phyloP scores from a whole-genome alignment of 129 eudicot species.

The Apium graveolens region DNA sequence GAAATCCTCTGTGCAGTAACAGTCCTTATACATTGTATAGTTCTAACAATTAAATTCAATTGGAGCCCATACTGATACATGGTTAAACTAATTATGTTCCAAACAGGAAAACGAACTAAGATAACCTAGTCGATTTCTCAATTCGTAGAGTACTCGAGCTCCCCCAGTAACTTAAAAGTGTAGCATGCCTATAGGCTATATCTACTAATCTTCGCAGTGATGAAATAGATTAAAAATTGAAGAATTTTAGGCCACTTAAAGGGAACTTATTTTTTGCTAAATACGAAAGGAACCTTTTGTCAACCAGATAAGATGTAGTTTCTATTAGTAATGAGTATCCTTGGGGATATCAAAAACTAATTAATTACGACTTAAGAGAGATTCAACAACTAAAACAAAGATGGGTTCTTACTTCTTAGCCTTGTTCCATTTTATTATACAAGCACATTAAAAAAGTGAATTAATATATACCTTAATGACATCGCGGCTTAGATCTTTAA shows the following conservation, averaged over 20 bases:
- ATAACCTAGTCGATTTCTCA: not conserved
- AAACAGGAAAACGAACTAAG: not conserved
- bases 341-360: not conserved
- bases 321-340: not conserved
- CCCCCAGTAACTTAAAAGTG: not conserved
- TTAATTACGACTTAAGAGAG: not conserved
- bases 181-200: not conserved
- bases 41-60: not conserved
- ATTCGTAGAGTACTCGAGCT: not conserved
- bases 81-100: not conserved
- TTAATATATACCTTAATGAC: conserved; percentile 5
- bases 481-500: conserved; percentile 10
- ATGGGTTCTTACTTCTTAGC: not conserved
- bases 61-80: not conserved
- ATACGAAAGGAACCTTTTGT: not conserved
- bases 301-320: not conserved
- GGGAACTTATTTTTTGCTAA: not conserved
- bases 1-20: not conserved
- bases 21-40: not conserved
- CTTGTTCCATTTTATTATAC: not conserved
- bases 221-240: not conserved
- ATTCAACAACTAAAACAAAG: not conserved
- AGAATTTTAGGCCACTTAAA: not conserved
- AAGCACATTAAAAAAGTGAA: not conserved
- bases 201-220: not conserved